Conservation (phyloP, 345 rosid species). For the Dovyalis caffra region DNA sequence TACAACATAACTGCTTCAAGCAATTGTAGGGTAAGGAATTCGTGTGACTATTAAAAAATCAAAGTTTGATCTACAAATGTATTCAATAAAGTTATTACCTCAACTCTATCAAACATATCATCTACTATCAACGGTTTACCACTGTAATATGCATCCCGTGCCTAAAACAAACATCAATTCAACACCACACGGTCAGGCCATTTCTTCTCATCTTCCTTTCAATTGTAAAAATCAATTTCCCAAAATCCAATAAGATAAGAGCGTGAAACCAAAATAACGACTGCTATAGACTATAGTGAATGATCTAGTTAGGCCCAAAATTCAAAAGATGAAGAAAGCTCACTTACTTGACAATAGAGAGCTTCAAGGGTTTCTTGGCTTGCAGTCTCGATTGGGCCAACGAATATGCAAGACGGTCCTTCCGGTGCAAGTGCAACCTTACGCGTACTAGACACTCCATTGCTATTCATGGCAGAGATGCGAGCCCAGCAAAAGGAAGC, state of each 20-base stretch:
- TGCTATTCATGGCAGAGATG: slow-evolving; percentile 24
- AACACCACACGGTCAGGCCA: neutral
- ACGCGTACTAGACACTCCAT: slow-evolving; percentile 32
- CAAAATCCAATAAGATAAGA: neutral
- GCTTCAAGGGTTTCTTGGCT: slow-evolving; percentile 94
- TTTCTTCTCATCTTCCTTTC: neutral
- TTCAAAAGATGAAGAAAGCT: neutral
- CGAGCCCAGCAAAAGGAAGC: neutral
- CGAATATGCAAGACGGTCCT: slow-evolving; percentile 86
- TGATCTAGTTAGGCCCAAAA: neutral
- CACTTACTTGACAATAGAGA: slow-evolving; percentile 68
- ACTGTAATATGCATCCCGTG: slow-evolving; percentile 81
- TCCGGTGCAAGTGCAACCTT: slow-evolving; percentile 35
- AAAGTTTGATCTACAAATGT: neutral
- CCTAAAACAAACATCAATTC: slow-evolving; percentile 41
- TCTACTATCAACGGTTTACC: slow-evolving; percentile 85
- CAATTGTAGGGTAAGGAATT: neutral
- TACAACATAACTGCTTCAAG: slow-evolving; percentile 55
- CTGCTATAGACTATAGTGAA: too few relatives aligned
- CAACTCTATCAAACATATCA: slow-evolving; percentile 97
- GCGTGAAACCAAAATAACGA: too few relatives aligned
- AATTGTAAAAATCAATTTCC: neutral
- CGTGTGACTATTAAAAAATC: neutral
- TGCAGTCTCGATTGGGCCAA: slow-evolving; percentile 91
- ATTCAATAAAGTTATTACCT: slow-evolving; percentile 45